Evolutionary conservation across 164 flowering plant species (phyloP), one percentile per base, ranked within the genome.

Genomic region (Piper betle): DNA sequence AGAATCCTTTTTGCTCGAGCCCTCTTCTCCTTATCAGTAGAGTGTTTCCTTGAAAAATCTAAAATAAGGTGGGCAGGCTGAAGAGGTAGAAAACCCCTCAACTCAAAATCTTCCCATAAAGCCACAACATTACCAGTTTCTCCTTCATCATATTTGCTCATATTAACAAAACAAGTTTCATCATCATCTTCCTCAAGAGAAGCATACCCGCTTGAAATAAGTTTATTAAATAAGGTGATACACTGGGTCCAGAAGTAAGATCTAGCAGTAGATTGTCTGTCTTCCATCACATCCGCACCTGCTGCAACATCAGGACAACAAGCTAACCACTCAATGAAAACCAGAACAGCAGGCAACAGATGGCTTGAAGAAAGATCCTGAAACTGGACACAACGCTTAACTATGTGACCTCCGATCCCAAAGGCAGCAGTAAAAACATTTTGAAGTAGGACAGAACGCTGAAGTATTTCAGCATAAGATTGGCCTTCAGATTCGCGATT

Each of bases 311-410:
- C 91, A 33, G 82, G 85, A 61, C 65, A 75, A 73, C 86, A 83
- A 33, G 99, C 97, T 73, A 93, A 72, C 99, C 99, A 93, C 66
- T 93, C 99, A 37, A 90, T 77, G 70, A 90, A 93, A 54, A 93
- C 87, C 66, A 93, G 65, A 72, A 88, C 73, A 52, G 91, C 91
- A 56, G 96, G 91, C 63, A 90, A 74, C 10, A 91, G 76, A 62
- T 54, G 86, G 75, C 95, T 90, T 60, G 82, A 77, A 40, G 83
- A 79, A 61, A 84, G 74, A 74, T 86, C 91, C 33, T 61, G 68
- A 61, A 90, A 77, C 73, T 84, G 84, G 57, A 62, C 59, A 64
- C 87, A 86, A 41, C 91, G 77, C 68, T 81, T 77, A n/a, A 93
- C 48, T 38, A 93, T 72, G 57, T 65, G 81, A 13, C 92, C 95